Percentiles rank a stretch among this genome's conserved stretches.
phyloP scores from a whole-genome alignment of 1,139 yeast species.

The Pichia sp. region DNA sequence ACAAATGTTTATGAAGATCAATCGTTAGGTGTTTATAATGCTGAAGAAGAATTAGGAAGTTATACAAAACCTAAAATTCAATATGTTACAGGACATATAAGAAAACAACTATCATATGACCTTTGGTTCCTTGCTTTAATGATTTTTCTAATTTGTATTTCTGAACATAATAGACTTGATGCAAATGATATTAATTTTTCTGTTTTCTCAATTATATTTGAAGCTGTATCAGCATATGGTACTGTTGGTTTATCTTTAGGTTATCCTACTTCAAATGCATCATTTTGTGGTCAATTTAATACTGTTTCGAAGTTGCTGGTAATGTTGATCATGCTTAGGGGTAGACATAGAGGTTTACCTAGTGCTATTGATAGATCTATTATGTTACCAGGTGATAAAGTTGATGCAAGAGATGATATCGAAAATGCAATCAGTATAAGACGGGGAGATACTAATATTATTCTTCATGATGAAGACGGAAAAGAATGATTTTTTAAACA shows the following conservation, averaged over 20 bases:
- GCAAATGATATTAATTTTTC: conserved; percentile 46
- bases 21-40: conserved; percentile 72
- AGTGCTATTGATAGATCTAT: conserved; percentile 21
- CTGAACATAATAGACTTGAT: conserved; percentile 62
- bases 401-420: conserved; percentile 33
- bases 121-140: conserved; percentile 91
- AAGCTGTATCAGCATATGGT: conserved; percentile 78
- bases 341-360: conserved; percentile 95
- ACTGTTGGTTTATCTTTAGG: neutral
- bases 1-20: conserved; percentile 98
- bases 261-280: conserved; percentile 39
- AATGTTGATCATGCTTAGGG: conserved; percentile 86
- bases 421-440: conserved; percentile 1
- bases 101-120: conserved; percentile 89
- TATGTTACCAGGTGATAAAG: conserved; percentile 36
- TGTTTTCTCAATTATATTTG: conserved; percentile 73
- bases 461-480: no score
- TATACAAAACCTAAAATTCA: conserved; percentile 26
- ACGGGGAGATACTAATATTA: no score
- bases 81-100: conserved; percentile 79
- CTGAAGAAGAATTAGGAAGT: conserved; percentile 28
- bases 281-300: conserved; percentile 68
- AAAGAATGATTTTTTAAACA: no score
- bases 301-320: conserved; percentile 75
- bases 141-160: conserved; percentile 75